Percentiles rank a stretch among this genome's conserved stretches.
Evolutionary conservation across 2,329 filamentous ascomycete species (phyloP).

Genomic region (Claviceps humidiphila): DNA sequence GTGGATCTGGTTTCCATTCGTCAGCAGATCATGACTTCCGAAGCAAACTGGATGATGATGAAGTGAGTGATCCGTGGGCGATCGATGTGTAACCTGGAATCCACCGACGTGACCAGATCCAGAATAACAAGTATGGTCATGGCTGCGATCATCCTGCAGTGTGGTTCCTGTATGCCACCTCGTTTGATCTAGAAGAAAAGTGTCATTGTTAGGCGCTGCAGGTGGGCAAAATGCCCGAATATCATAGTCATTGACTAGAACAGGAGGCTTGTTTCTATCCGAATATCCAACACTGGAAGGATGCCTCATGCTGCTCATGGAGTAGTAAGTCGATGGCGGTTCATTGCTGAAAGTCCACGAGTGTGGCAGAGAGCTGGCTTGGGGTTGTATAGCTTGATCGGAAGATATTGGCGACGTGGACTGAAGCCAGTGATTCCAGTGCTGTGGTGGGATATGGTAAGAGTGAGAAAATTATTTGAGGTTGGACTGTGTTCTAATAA

Average conservation of each 20-base stretch:
- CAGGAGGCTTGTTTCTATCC: constrained; percentile 17
- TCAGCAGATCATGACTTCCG: background rate
- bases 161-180: constrained; percentile 9
- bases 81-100: background rate
- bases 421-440: constrained; percentile 2
- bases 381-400: background rate
- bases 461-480: constrained; percentile 10
- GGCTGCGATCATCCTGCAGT: constrained; percentile 5
- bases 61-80: background rate
- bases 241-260: constrained; percentile 24
- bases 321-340: background rate
- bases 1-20: background rate
- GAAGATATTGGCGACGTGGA: constrained; percentile 1
- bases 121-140: background rate
- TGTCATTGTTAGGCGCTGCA: constrained; percentile 18
- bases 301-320: background rate
- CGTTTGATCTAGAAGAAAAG: constrained; percentile 18
- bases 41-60: background rate
- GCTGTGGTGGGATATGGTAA: constrained; percentile 4
- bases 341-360: background rate
- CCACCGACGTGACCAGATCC: background rate
- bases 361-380: background rate
- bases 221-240: constrained; percentile 25
- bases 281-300: constrained; percentile 8
- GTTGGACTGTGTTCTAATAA: constrained; percentile 44